Base-by-base conservation (phyloP, 345 rosid species). In the Salix arbutifolia region DNA sequence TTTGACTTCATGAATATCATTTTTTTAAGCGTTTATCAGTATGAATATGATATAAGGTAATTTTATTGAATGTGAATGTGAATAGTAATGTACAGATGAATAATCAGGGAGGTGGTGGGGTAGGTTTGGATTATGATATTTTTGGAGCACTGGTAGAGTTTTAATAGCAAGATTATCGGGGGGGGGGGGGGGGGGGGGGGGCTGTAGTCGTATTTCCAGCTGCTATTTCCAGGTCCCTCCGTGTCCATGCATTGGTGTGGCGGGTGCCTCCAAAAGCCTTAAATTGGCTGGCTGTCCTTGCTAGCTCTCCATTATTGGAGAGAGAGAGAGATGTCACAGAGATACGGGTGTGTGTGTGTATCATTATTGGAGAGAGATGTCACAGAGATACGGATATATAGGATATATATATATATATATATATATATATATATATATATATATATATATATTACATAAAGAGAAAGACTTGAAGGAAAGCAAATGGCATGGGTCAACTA, bases 181-280 rank as follows among this genome's bases (percentile, higher is more conserved):
- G 71, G 31, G 56, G 17, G 30, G 56, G 17, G 1, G 1, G 1
- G 1, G 1, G 1, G 1, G 28, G 77, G 76, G 71, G 31, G 56
- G 17, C 26, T 10, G 65, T 40, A 67, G 65, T 62, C 53, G 53
- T 64, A 60, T 71, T 60, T 77, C 67, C 80, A 77, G 83, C 81
- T 69, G 80, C 77, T 19, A 52, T 28, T 33, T 70, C 38, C 77
- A 76, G 83, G 74, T 35, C 84, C 79, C 77, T 56, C 28, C 62
- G n/a, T 56, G 12, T 67, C 81, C 84, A 73, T 87, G 81, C 84
- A 76, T 69, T 75, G 18, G 53, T 4, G 19, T 28, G 11, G 69
- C 61, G 69, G 79, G 85, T 87, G 82, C 82, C 72, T 81, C 86
- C 84, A 79, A 85, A 83, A 83, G 83, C 71, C 73, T 73, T 67